Conservation (phyloP, 1,284 basidiomycete genomes). For the Moniliophthora roreri region DNA sequence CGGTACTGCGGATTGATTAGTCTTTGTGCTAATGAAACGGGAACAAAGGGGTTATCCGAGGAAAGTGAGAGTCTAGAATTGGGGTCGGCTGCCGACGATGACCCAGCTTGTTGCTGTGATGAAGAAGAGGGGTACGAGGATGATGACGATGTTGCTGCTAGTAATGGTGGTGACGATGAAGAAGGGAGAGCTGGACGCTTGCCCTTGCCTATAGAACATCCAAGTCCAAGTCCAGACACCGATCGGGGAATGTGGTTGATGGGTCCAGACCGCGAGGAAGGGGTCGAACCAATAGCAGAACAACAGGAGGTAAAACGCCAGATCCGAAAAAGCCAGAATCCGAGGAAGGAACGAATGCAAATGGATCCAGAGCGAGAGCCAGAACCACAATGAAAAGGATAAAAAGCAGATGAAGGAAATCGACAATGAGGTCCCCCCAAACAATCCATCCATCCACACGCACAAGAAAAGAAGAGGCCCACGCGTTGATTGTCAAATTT, state of each 20-base stretch:
- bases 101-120: background rate
- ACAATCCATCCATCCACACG: background rate
- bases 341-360: background rate
- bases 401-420: background rate
- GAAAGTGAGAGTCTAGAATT: conserved; percentile 1
- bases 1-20: conserved; percentile 7
- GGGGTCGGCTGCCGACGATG: background rate
- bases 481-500: too few species aligned
- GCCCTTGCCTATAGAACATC: conserved; percentile 11
- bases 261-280: background rate
- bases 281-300: background rate
- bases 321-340: background rate
- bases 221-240: background rate
- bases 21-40: conserved; percentile 9
- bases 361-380: background rate
- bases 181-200: conserved; percentile 13
- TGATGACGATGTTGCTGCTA: conserved; percentile 4
- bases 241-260: background rate
- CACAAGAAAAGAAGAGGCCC: too few species aligned
- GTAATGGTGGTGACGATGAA: conserved; percentile 8
- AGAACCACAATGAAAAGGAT: background rate
- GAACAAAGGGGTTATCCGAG: conserved; percentile 12
- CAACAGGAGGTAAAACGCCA: background rate
- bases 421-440: background rate
- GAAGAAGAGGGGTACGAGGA: conserved; percentile 2